phyloP scores from a whole-genome alignment of 257 asterid genomes.

The Przewalskia tangutica region DNA sequence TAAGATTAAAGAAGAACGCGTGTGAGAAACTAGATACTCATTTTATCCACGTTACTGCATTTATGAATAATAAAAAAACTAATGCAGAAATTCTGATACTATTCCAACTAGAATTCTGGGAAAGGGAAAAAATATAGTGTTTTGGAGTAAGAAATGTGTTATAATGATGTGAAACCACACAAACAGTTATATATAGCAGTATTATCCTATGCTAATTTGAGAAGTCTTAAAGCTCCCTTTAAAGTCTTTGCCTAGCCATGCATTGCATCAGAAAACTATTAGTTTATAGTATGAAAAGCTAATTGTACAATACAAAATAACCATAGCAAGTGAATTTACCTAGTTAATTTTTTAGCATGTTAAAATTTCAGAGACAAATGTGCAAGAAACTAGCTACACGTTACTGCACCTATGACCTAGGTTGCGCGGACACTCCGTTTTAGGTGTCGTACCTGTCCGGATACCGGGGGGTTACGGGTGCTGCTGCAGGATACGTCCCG shows the following conservation, averaged over 20 bases:
- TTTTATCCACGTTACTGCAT: background rate
- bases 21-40: background rate
- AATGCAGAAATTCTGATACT: background rate
- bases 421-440: too few species aligned
- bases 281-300: background rate
- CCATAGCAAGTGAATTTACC: background rate
- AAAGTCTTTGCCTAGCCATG: constrained; percentile 60
- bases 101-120: background rate
- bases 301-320: constrained; percentile 1
- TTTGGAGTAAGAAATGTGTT: background rate
- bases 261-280: background rate
- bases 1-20: background rate
- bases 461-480: too few species aligned
- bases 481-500: too few species aligned
- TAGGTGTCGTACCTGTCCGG: too few species aligned
- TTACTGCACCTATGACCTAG: background rate
- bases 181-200: background rate
- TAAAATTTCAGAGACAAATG: background rate
- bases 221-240: constrained; percentile 49
- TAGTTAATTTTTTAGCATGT: background rate
- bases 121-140: background rate
- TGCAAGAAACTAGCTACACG: background rate
- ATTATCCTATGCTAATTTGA: background rate
- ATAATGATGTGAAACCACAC: background rate
- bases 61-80: background rate